Evolutionary conservation across 208 protist genomes (phyloP), one percentile per base, ranked within the genome.

Genomic region (Leishmania martiniquensis): DNA sequence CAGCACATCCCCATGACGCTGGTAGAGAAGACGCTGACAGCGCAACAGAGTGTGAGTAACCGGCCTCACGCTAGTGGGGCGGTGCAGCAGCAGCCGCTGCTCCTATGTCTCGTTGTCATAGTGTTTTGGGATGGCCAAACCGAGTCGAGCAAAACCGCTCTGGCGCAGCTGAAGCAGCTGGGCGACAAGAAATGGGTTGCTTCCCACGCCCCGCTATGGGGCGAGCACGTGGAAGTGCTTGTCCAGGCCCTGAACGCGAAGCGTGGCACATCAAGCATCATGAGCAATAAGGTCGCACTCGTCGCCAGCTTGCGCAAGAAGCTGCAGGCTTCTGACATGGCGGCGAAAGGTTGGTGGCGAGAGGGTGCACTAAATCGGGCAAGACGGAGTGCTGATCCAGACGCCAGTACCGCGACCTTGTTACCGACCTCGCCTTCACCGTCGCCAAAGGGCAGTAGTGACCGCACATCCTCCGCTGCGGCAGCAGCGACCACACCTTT

Each of bases 171-270:
- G 49, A 85, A 87, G 65, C 78, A 93, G 75, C 77, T 94, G 37
- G 39, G 77, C 5, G 90, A 91, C 44, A 69, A 65, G 25, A 81
- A 76, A 52, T 79, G 82, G 74, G 20, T 67, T 0, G 37, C 59
- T 3, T 55, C 54, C 15, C 37, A 72, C 60, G 47, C 52, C 17
- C 71, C 62, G 9, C 20, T 7, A 32, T 78, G 70, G 76, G 69
- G 51, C 10, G 62, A 86, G 37, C 78, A 83, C 15, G 79, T 93
- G n/a, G 87, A 94, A 42, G 83, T 95, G 67, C 63, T 94, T n/a
- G 60, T 97, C 37, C 93, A 97, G 75, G 90, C 91, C 20, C 84
- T 97, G 7, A 95, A 94, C 65, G 89, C 90, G 1, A 97, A 95
- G 79, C 91, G 89, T 52, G 90, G 91, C 3, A 66, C 74, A 42